Evolutionary conservation across 371 early-diverging fungal genomes (phyloP), one percentile per base, ranked within the genome.

Genomic region (Chytridium lagenaria): DNA sequence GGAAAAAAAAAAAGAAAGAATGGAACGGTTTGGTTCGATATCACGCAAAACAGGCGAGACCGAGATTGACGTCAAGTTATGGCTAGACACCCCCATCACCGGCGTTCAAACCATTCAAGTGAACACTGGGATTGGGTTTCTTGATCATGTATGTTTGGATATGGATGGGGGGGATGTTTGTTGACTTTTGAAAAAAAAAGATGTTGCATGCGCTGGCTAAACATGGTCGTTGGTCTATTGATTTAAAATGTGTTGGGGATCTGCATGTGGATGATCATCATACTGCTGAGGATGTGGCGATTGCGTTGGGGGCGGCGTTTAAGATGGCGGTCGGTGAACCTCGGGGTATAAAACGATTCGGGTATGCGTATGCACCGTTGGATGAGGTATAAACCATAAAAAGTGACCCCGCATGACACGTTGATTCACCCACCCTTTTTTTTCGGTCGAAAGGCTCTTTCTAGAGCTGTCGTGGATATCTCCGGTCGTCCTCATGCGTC

Each of bases 221-320:
- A 79, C 98, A 98, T 80, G 86, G 91, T 55, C 89, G 92, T 23
- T 95, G 95, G 96, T 92, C 94, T 10, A 85, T 97, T 65, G 80
- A 81, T 2, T 73, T 97, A 34, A 78, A 76, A 33, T 96, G 97
- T 85, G 85, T 85, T 52, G 98, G 98, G 49, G 98, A 97, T 78
- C 84, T 97, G 67, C 91, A 97, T 74, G 94, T 98, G 70, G 96
- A 97, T 81, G 98, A 98, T 81, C 98, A 98, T 77, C 98, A 98
- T 85, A 94, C 97, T 22, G 95, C 95, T 33, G 98, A 98, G 80
- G 98, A 98, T 78, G 92, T 92, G 2, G 97, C 93, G 23, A 92
- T 98, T 67, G 94, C 96, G 0, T 88, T 98, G 22, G 98, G 98
- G 30, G 86, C 87, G 84, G 95, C 95, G 0, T 97, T 97, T 78